These are phyloP conservation scores for Flagelloscypha sp. DNA, from an alignment of 768 basidiomycete species.

Conservation along the genomic window DNA sequence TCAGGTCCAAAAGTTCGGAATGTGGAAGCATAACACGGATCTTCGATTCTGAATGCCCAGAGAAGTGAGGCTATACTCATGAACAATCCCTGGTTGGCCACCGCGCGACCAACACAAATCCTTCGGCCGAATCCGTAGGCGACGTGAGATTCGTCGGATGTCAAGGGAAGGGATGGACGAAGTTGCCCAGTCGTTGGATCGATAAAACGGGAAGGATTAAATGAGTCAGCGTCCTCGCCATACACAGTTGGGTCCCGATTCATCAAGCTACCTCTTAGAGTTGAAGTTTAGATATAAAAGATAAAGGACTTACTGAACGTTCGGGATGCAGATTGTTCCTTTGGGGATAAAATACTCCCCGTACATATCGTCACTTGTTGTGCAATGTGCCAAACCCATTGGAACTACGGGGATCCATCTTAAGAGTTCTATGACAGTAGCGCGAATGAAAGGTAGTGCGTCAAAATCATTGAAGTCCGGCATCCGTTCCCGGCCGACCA, in stretches of 20 bases:
- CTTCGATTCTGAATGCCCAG: too few species aligned
- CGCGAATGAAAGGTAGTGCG: slow-evolving; percentile 13
- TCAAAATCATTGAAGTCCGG: slow-evolving; percentile 14
- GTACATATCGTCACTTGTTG: slow-evolving; percentile 24
- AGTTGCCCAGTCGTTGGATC: slow-evolving; percentile 16
- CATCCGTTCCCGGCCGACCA: slow-evolving; percentile 14
- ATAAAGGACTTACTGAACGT: slow-evolving; percentile 9
- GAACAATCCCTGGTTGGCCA: too few species aligned
- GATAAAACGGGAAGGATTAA: slow-evolving; percentile 19
- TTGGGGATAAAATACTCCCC: slow-evolving; percentile 20
- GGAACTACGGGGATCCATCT: slow-evolving; percentile 13
- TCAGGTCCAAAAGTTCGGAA: too few species aligned
- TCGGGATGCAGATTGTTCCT: slow-evolving; percentile 18
- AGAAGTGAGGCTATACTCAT: too few species aligned
- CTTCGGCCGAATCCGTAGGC: slow-evolving; percentile 24
- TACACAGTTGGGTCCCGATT: slow-evolving; percentile 20
- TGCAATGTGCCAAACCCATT: slow-evolving; percentile 19
- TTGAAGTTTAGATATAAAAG: neutral
- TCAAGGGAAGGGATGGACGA: slow-evolving; percentile 13
- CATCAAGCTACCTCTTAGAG: too few species aligned
- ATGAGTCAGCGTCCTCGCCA: slow-evolving; percentile 16
- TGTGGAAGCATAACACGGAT: too few species aligned
- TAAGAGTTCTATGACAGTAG: slow-evolving; percentile 14
- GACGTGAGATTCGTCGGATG: slow-evolving; percentile 23
- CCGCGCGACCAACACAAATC: too few species aligned